Evolutionary conservation across 1,139 yeast species (phyloP).

Genomic region (Kodamaea derodonti): DNA sequence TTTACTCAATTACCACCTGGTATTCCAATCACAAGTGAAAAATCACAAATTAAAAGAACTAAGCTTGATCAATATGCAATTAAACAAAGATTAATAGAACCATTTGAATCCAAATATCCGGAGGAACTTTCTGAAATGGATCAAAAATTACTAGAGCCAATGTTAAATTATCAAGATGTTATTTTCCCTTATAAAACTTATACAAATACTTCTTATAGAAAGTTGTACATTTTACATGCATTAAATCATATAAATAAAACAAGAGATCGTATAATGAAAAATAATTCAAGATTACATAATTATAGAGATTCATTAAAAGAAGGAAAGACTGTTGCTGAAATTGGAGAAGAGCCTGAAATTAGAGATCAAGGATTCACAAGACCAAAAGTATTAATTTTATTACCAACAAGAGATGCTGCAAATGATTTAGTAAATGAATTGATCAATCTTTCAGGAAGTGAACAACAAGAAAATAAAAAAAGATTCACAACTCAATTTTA

Average conservation of each 20-base stretch:
- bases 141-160: constrained; percentile 44
- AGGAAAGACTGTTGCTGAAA: constrained; percentile 29
- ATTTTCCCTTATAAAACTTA: constrained; percentile 49
- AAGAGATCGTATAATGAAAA: constrained; percentile 73
- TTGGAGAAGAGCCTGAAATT: constrained; percentile 53
- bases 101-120: constrained; percentile 19
- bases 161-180: constrained; percentile 73
- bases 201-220: constrained; percentile 51
- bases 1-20: constrained; percentile 32
- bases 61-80: constrained; percentile 13
- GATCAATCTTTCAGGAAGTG: constrained; percentile 60
- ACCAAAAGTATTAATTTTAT: constrained; percentile 76
- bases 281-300: constrained; percentile 55
- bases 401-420: constrained; percentile 84
- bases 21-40: constrained; percentile 9
- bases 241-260: constrained; percentile 84
- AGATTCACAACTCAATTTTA: constrained; percentile 71
- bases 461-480: constrained; percentile 76
- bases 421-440: constrained; percentile 64
- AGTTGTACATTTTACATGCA: constrained; percentile 65
- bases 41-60: constrained; percentile 3
- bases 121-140: constrained; percentile 21
- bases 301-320: constrained; percentile 41
- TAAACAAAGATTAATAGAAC: constrained; percentile 30
- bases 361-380: constrained; percentile 95